Conservation (phyloP, 352 stramenopile genomes). For the Phytophthora megakarya region DNA sequence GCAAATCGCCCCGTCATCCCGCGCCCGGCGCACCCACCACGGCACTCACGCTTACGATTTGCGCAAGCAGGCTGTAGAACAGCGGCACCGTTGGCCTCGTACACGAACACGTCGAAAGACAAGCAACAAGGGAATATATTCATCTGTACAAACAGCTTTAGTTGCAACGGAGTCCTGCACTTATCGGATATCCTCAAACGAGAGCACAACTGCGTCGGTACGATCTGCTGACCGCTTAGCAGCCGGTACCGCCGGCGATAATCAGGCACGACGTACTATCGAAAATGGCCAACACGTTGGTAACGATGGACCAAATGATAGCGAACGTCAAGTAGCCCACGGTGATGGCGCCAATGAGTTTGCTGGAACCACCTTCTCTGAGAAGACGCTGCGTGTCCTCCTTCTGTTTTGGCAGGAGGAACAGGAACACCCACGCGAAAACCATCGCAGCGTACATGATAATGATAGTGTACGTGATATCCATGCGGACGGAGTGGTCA, state of each 20-base stretch:
- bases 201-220: not conserved
- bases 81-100: not conserved
- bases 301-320: conserved; percentile 41
- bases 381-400: conserved; percentile 32
- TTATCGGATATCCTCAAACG: too few relatives aligned
- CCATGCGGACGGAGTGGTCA: conserved; percentile 24
- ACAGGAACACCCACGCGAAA: conserved; percentile 36
- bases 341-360: conserved; percentile 36
- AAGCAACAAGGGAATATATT: conserved; percentile 6
- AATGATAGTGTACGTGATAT: conserved; percentile 35
- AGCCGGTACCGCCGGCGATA: conserved; percentile 24
- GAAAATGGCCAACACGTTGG: conserved; percentile 31
- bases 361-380: conserved; percentile 33
- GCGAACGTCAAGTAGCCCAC: conserved; percentile 38
- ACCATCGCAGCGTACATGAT: conserved; percentile 42
- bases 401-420: conserved; percentile 42
- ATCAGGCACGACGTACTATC: conserved; percentile 26
- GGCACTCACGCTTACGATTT: conserved; percentile 18
- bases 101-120: not conserved
- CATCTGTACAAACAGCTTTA: conserved; percentile 7
- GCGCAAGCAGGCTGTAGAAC: conserved; percentile 7
- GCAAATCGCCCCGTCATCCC: too few relatives aligned
- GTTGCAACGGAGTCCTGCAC: conserved; percentile 7
- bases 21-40: conserved; percentile 17
- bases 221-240: too few relatives aligned